Conservation (phyloP, 1,139 yeast genomes). For the Scheffersomyces stambukii region DNA sequence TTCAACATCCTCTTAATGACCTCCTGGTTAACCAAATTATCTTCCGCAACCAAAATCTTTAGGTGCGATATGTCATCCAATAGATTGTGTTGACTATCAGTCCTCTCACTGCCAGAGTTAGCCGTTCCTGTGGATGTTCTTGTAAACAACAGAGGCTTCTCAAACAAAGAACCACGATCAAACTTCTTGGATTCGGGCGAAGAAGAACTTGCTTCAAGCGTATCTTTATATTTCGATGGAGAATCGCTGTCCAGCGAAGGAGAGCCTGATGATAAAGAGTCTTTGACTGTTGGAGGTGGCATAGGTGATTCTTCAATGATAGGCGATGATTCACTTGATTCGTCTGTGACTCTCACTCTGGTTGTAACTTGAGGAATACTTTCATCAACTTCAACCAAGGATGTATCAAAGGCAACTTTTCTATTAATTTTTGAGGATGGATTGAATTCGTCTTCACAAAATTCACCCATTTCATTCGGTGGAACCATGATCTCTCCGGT, state of each 20-base stretch:
- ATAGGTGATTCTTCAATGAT: not conserved
- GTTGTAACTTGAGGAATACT: conserved; percentile 3
- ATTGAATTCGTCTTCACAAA: conserved; percentile 44
- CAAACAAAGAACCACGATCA: too few relatives aligned
- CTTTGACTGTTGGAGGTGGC: conserved; percentile 1
- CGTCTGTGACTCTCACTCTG: too few relatives aligned
- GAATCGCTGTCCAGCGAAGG: too few relatives aligned
- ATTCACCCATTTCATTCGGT: conserved; percentile 33
- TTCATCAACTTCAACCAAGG: conserved; percentile 11
- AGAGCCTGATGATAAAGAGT: too few relatives aligned
- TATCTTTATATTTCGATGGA: too few relatives aligned
- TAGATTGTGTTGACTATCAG: conserved; percentile 13
- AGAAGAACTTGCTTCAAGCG: too few relatives aligned
- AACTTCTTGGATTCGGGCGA: too few relatives aligned
- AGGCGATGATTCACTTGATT: too few relatives aligned
- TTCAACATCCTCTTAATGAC: conserved; percentile 82
- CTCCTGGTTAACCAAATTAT: conserved; percentile 86
- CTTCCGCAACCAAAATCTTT: conserved; percentile 87
- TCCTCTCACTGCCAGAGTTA: conserved; percentile 21
- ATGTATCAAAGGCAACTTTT: conserved; percentile 32
- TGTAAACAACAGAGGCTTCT: conserved; percentile 42
- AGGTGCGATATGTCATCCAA: conserved; percentile 32
- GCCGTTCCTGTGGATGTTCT: conserved; percentile 59
- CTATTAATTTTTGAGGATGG: conserved; percentile 33
- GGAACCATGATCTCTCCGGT: conserved; percentile 54